A percentile compares a stretch with the other conserved stretches of the same genome.
Evolutionary conservation across 129 eudicot genomes (phyloP).

Genomic region (Scalesia atractyloides): DNA sequence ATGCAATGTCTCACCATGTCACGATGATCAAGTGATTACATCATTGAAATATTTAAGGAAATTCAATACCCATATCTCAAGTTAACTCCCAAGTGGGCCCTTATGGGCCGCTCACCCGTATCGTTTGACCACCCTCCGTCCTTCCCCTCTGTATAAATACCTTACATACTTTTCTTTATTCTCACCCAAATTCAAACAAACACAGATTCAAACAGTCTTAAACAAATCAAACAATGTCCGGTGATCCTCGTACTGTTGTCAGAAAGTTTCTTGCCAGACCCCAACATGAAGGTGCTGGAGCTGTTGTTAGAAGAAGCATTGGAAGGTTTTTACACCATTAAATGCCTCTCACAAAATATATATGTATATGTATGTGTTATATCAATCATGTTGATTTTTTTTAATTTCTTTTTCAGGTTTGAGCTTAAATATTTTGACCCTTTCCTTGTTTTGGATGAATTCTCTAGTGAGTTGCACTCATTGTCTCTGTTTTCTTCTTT

Average conservation of each 20-base stretch:
- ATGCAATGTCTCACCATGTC: constrained; percentile 13
- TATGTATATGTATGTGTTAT: no score
- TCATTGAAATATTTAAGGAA: constrained; percentile 13
- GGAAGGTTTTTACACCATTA: constrained; percentile 47
- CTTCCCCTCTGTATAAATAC: constrained; percentile 21
- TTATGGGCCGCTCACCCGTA: constrained; percentile 11
- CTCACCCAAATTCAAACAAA: constrained; percentile 11
- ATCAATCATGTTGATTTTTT: not conserved
- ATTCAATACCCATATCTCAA: constrained; percentile 19
- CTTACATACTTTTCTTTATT: not conserved
- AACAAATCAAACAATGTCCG: constrained; percentile 16
- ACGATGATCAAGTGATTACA: constrained; percentile 21
- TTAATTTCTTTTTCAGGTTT: constrained; percentile 43
- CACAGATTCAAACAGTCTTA: no score
- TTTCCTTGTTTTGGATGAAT: constrained; percentile 77
- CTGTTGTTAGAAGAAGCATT: constrained; percentile 69
- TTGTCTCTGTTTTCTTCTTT: not conserved
- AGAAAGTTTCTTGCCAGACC: constrained; percentile 68
- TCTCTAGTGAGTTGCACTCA: constrained; percentile 51
- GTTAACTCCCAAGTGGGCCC: constrained; percentile 25
- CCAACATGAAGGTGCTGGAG: constrained; percentile 85
- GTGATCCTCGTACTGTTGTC: constrained; percentile 52
- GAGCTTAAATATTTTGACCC: constrained; percentile 83
- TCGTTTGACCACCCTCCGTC: constrained; percentile 23
- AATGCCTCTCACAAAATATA: not conserved